Base-by-base conservation (phyloP, 768 basidiomycete species). In the Lepiota venenata region DNA sequence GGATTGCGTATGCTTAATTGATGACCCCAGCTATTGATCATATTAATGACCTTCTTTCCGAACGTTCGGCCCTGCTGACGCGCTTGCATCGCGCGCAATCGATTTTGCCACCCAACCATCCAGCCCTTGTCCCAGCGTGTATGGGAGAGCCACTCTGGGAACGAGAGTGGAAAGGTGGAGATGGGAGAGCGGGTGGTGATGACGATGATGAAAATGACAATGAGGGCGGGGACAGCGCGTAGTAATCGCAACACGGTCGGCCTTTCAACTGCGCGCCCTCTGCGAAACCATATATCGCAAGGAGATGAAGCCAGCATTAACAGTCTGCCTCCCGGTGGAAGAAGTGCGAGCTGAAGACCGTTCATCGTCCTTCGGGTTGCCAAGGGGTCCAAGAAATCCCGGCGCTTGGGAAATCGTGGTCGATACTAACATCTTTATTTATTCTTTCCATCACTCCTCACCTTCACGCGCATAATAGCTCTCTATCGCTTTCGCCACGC, bases 81-180 rank as follows among this genome's bases (percentile, higher is more conserved):
- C 83, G 88, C 3, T 72, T 92, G 3, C 72, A 84, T 6, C 74
- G 72, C 14, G 87, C 89, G 20, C 80, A 83, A 27, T 72, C 69
- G 6, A 61, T 69, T 38, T 75, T 93, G 2, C 80, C 84, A 1
- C 76, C 73, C 4, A 76, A 78, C 2, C 88, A 93, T 63, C 86
- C 83, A 4, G 76, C 79, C 10, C 74, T 82, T 18, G 61, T 63
- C 3, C 71, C 74, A 2, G 52, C 66, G 29, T 57, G 44, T 32
- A 18, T 52, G 15, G 59, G 64, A 22, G 63, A 67, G 16, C 81
- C 83, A 25, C 71, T 85, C 16, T 94, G 92, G 92, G 89, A 93
- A 64, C 79, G 87, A 39, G 83, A 85, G 57, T 93, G 92, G 92
- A 83, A 83, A 39, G 90, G 91, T 14, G 91, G 90, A 0, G 75